These are phyloP conservation scores for Grigorovia humatica DNA, from an alignment of 805 yeast genomes.

Conservation along the genomic window DNA sequence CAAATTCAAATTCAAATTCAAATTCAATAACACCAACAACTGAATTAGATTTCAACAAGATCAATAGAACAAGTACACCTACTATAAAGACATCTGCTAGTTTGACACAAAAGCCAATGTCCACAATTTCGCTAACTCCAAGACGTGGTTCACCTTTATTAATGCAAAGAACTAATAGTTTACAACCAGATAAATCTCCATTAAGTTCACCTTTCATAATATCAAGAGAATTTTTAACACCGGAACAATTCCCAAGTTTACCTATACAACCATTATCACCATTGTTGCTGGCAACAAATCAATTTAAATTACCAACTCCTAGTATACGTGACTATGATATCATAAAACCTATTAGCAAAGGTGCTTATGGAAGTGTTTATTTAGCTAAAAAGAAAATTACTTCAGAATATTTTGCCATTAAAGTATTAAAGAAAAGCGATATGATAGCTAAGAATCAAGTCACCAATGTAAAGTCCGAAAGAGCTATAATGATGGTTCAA, in stretches of 20 bases:
- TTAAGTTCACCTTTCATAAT: constrained; percentile 47
- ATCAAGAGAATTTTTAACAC: constrained; percentile 35
- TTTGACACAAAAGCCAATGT: constrained; percentile 15
- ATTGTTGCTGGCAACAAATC: constrained; percentile 54
- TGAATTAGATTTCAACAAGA: background rate
- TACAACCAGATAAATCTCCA: constrained; percentile 33
- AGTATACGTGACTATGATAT: constrained; percentile 83
- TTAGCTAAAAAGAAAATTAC: constrained; percentile 73
- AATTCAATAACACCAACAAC: constrained; percentile 13
- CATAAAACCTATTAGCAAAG: constrained; percentile 86
- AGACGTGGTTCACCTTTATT: constrained; percentile 46
- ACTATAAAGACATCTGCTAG: background rate
- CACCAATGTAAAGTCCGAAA: constrained; percentile 83
- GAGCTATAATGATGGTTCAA: constrained; percentile 98
- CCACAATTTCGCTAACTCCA: constrained; percentile 35
- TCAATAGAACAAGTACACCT: background rate
- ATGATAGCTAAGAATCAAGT: constrained; percentile 97
- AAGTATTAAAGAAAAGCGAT: constrained; percentile 81
- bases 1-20: constrained; percentile 10
- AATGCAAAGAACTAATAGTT: constrained; percentile 4
- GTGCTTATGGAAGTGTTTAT: constrained; percentile 95
- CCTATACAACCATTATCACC: constrained; percentile 62
- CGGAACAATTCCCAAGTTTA: constrained; percentile 22
- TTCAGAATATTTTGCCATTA: constrained; percentile 93
- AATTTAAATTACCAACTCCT: constrained; percentile 46